phyloP scores from a whole-genome alignment of 2,329 filamentous ascomycete species.

The Ophiostoma australiae region DNA sequence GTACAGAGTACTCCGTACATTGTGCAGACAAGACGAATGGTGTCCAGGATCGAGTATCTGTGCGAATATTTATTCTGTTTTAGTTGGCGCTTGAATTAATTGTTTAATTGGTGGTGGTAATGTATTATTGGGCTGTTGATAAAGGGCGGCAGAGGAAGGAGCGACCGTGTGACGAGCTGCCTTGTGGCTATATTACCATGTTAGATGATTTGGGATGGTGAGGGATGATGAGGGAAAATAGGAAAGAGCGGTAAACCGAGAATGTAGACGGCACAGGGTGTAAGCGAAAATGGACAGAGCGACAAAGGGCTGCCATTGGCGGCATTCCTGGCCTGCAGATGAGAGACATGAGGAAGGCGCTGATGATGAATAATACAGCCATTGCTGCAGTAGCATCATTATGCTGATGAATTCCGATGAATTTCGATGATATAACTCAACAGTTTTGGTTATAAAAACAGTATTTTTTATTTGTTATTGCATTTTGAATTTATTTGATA shows the following conservation, averaged over 20 bases:
- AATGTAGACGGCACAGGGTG: not conserved
- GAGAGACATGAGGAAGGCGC: not conserved
- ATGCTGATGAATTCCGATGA: not conserved
- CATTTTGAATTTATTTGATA: too few species aligned
- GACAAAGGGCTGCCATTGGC: not conserved
- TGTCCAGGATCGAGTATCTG: slow-evolving; percentile 1
- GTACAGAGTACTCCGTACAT: too few species aligned
- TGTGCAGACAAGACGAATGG: not conserved
- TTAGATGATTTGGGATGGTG: not conserved
- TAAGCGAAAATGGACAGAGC: not conserved
- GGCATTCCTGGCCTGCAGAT: slow-evolving; percentile 1
- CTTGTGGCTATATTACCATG: not conserved
- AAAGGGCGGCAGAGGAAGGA: not conserved
- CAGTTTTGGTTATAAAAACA: too few species aligned
- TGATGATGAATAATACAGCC: not conserved
- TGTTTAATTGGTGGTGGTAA: not conserved
- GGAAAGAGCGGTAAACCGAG: not conserved
- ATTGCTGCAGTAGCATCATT: not conserved
- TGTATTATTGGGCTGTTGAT: not conserved
- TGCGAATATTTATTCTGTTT: not conserved
- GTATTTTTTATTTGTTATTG: too few species aligned
- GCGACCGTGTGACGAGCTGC: not conserved
- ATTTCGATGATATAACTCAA: too few species aligned
- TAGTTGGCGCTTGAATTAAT: not conserved
- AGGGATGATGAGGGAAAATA: not conserved